A percentile compares a stretch with the other conserved stretches of the same genome.
phyloP scores from a whole-genome alignment of 768 basidiomycete species.

The Boletus bicolor region DNA sequence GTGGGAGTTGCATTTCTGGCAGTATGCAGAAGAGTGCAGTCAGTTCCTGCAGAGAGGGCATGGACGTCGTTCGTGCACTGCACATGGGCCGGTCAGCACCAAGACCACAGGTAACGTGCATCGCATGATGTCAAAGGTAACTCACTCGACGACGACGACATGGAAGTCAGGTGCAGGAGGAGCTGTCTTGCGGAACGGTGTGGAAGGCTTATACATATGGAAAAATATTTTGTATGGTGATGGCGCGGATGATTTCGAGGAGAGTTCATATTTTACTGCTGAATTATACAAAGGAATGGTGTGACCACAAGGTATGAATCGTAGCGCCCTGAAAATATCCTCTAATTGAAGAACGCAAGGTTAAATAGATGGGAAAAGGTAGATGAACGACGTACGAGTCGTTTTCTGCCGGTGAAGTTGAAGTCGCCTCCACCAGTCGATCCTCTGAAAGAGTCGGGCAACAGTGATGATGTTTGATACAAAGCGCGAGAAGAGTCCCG shows the following conservation, averaged over 20 bases:
- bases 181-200: slow-evolving; percentile 73
- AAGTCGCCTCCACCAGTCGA: slow-evolving; percentile 68
- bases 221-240: slow-evolving; percentile 72
- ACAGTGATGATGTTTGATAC: slow-evolving; percentile 6
- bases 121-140: slow-evolving; percentile 4
- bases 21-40: slow-evolving; percentile 65
- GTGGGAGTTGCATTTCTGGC: slow-evolving; percentile 60
- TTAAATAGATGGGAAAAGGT: not conserved
- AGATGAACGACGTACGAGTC: slow-evolving; percentile 41
- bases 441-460: slow-evolving; percentile 4
- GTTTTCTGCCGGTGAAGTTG: slow-evolving; percentile 49
- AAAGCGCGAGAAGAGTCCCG: slow-evolving; percentile 11
- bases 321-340: slow-evolving; percentile 62
- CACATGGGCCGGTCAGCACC: slow-evolving; percentile 4
- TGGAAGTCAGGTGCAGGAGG: slow-evolving; percentile 83
- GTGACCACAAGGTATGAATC: slow-evolving; percentile 72
- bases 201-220: slow-evolving; percentile 89
- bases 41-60: slow-evolving; percentile 82
- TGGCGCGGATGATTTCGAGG: not conserved
- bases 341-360: slow-evolving; percentile 38
- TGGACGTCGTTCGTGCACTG: slow-evolving; percentile 78
- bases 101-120: not conserved
- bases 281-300: slow-evolving; percentile 36
- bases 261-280: slow-evolving; percentile 3
- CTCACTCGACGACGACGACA: slow-evolving; percentile 83